A percentile compares a stretch with the other conserved stretches of the same genome.
Evolutionary conservation across 75 land plant genomes (phyloP).

Genomic region (Pinus tabuliformis): DNA sequence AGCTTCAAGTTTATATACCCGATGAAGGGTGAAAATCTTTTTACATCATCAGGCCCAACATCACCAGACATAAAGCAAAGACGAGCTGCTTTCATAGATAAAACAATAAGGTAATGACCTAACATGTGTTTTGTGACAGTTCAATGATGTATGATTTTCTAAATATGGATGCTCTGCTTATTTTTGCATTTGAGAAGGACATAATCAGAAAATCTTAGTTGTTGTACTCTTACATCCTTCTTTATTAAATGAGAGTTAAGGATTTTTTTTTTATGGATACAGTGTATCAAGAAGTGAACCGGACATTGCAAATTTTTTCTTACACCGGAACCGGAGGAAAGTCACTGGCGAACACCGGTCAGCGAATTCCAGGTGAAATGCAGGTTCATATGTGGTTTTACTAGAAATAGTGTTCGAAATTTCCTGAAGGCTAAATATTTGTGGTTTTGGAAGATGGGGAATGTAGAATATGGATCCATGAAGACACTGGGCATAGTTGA

Average conservation of each 20-base stretch:
- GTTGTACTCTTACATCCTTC: not conserved
- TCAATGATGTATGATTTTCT: too few relatives aligned
- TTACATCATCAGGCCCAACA: slow-evolving; percentile 33
- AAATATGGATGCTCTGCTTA: too few relatives aligned
- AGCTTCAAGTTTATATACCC: slow-evolving; percentile 19
- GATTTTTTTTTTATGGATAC: not conserved
- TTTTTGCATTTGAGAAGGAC: not conserved
- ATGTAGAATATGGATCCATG: not conserved
- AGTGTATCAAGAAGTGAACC: slow-evolving; percentile 79
- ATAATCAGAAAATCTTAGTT: not conserved
- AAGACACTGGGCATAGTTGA: too few relatives aligned
- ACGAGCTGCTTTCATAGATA: slow-evolving; percentile 17
- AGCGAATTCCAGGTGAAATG: slow-evolving; percentile 68
- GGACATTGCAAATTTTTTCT: slow-evolving; percentile 57
- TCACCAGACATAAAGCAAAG: slow-evolving; percentile 41
- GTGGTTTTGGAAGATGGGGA: not conserved
- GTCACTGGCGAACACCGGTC: slow-evolving; percentile 58
- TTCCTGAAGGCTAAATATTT: not conserved
- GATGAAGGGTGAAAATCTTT: slow-evolving; percentile 25
- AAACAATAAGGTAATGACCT: slow-evolving; percentile 24
- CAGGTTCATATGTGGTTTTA: not conserved
- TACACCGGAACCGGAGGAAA: slow-evolving; percentile 60
- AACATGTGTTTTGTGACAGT: too few relatives aligned
- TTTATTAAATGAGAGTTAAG: not conserved
- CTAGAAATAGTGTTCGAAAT: not conserved